Evolutionary conservation across 2,329 filamentous ascomycete species (phyloP), one percentile per base, ranked within the genome.

Genomic region (Aspergillus sp.): DNA sequence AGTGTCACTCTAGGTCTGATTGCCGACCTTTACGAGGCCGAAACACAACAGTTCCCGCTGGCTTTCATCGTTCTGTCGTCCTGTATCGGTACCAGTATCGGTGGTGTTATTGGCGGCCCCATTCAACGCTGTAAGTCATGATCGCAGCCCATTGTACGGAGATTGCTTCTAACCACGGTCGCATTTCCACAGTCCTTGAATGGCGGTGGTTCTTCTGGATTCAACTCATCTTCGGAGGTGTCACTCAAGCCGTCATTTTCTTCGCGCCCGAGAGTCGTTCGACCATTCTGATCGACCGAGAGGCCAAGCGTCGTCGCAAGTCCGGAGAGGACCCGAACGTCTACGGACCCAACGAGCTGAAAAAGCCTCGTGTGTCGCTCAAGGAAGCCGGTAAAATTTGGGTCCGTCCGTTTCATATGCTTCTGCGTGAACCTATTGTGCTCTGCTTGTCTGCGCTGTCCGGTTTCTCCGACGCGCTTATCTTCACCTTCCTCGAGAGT

Each of bases 371-470:
- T 40, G 75, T 83, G 57, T 74, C 74, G 7, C 32, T 52, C 12
- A 52, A 52, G 7, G 57, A 60, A 46, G 48, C 53, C 5, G 47
- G 52, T 9, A 52, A 60, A 43, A 80, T 78, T 4, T 81, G 78
- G 78, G 53, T 70, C 12, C 79, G 82, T 0, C 83, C 84, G 0
- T 87, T 86, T 67, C 74, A 75, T 59, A 85, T 87, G 79, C 82
- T 87, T 57, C 50, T 84, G 29, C 83, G 78, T 1, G 84, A 88
- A 67, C 83, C 84, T 4, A 88, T 88, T 44, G 83, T 87, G 7
- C 68, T 83, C 7, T 78, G 76, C 12, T 68, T 87, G 7, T 86
- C 83, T 1, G 74, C 86, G 0, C 77, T 87, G 4, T 82, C 77
- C 5, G 83, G 83, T 29, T 87, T 87, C 71, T 80, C 77, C 19